Percentiles rank a stretch among this genome's conserved stretches.
Evolutionary conservation across 306 rosid genomes (phyloP).

Genomic region (Sesbania bispinosa): DNA sequence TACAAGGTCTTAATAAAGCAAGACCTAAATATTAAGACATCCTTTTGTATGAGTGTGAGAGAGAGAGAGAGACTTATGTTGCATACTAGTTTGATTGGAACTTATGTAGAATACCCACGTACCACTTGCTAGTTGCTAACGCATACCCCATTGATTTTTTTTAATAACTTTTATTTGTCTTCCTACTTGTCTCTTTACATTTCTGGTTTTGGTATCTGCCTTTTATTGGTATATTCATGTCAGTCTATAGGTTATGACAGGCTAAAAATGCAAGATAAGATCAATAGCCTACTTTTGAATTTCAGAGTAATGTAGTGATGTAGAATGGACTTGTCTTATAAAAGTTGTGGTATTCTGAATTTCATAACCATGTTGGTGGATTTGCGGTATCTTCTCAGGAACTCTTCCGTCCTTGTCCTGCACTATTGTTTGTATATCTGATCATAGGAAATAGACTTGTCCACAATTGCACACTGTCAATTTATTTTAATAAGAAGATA

Average conservation of each 20-base stretch:
- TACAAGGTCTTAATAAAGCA: conserved; percentile 73
- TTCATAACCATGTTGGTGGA: conserved; percentile 34
- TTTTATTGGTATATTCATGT: conserved; percentile 36
- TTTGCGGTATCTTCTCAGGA: conserved; percentile 34
- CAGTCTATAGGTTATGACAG: conserved; percentile 18
- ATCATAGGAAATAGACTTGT: conserved; percentile 21
- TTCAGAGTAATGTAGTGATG: conserved; percentile 29
- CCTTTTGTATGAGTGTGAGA: conserved; percentile 6
- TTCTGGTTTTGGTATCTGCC: conserved; percentile 29
- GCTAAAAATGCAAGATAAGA: conserved; percentile 41
- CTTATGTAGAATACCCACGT: conserved; percentile 40
- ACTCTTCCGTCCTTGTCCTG: conserved; percentile 35
- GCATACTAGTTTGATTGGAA: conserved; percentile 42
- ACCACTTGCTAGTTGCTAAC: conserved; percentile 42
- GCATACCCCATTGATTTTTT: conserved; percentile 36
- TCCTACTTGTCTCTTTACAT: conserved; percentile 39
- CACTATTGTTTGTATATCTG: conserved; percentile 26
- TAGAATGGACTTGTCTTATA: conserved; percentile 47
- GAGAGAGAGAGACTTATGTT: conserved; percentile 29
- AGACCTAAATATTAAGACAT: conserved; percentile 55
- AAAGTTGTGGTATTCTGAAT: conserved; percentile 49
- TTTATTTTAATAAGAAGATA: conserved; percentile 1
- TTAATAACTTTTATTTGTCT: conserved; percentile 32
- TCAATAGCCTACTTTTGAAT: conserved; percentile 35
- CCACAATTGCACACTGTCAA: conserved; percentile 28